phyloP scores from a whole-genome alignment of 768 basidiomycete genomes.

The Terana coerulea region DNA sequence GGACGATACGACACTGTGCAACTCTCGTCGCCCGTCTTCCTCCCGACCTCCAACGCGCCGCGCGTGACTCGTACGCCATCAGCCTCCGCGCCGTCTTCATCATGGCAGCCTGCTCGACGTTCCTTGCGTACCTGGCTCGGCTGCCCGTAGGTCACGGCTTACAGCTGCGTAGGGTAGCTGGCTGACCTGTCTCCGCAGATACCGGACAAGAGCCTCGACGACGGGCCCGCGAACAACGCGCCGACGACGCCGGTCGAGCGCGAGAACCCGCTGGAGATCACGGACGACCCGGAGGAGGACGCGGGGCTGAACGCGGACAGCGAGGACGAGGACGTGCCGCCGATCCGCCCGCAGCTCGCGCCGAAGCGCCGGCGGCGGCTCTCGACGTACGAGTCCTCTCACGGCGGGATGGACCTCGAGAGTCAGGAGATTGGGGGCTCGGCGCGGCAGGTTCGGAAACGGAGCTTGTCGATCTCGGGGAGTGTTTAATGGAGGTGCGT shows the following conservation, averaged over 20 bases:
- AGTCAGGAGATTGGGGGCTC: conserved; percentile 37
- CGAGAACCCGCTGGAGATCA: too few relatives aligned
- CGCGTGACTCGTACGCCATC: conserved; percentile 58
- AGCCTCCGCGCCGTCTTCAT: conserved; percentile 61
- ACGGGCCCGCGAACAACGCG: conserved; percentile 15
- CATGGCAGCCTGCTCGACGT: conserved; percentile 54
- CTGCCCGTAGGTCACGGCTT: conserved; percentile 47
- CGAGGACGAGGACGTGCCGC: conserved; percentile 18
- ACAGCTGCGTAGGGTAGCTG: not conserved
- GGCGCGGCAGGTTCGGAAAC: conserved; percentile 28
- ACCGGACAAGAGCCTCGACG: conserved; percentile 36
- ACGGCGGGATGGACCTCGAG: conserved; percentile 48
- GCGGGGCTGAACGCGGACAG: conserved; percentile 8
- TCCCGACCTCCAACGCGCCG: conserved; percentile 45
- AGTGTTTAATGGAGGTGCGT: too few relatives aligned
- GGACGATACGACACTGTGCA: conserved; percentile 56
- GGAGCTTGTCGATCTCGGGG: too few relatives aligned
- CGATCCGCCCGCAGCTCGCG: conserved; percentile 10
- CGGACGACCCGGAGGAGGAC: too few relatives aligned
- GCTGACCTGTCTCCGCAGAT: conserved; percentile 31
- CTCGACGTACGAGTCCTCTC: conserved; percentile 47
- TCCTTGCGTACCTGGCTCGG: conserved; percentile 56
- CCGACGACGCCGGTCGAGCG: too few relatives aligned
- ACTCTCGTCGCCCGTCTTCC: conserved; percentile 50
- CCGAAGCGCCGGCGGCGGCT: conserved; percentile 30